Evolutionary conservation across 2,329 filamentous ascomycete genomes (phyloP), one percentile per base, ranked within the genome.

Genomic region (Claviceps sp.): DNA sequence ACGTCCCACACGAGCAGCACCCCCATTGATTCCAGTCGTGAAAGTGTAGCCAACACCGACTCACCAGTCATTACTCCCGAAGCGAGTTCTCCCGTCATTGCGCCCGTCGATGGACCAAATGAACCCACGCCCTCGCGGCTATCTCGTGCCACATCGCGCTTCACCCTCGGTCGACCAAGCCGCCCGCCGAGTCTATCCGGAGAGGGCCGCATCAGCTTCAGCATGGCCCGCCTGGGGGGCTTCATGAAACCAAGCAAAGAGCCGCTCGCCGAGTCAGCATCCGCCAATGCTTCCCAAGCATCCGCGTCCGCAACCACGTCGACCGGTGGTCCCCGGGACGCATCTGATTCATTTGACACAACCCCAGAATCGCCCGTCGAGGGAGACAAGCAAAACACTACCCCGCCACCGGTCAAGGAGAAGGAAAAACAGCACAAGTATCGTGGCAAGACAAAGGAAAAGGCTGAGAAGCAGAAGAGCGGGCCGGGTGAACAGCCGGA

Each of bases 121-220:
- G 80, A 82, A 56, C 69, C 67, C 0, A 74, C 77, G 1, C 68
- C 73, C 2, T 75, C 78, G 30, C 69, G 79, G 8, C 60, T 82
- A 11, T 80, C 77, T 7, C 72, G 80, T 14, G 78, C 79, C 1
- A 78, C 80, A 14, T 75, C 76, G 5, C 73, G 72, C 47, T 80
- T 82, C 56, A 66, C 73, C 63, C 69, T 65, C 58, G 68, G 51
- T 58, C 68, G 57, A 66, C 64, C 73, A 57, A 81, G 79, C 57
- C 74, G 80, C 13, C 76, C 80, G 4, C 68, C 67, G 17, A 83
- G 80, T 58, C 78, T 82, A 57, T 74, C 71, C 1, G 77, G 78
- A 30, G 80, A 83, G 57, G 72, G 71, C 16, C 72, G 80, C 4
- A 74, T 81, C 52, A 81, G 76, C 59, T 67, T 75, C 17, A 77